Conservation (phyloP, 768 basidiomycete genomes). For the Inosperma sp. region DNA sequence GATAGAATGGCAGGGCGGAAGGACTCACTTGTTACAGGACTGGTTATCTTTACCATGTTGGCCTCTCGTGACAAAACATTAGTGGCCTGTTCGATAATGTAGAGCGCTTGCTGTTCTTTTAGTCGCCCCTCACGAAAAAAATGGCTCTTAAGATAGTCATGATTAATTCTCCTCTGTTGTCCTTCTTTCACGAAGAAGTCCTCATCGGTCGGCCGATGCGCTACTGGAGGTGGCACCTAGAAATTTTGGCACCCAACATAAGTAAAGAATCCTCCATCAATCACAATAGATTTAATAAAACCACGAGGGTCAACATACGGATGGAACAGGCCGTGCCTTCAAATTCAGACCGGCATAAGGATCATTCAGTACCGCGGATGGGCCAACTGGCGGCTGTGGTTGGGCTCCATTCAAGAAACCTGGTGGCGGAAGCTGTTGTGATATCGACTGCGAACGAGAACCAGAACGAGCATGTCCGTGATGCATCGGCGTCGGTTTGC, state of each 20-base stretch:
- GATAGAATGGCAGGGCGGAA: slow-evolving; percentile 2
- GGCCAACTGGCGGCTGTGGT: background rate
- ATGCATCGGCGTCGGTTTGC: slow-evolving; percentile 3
- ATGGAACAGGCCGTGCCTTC: slow-evolving; percentile 10
- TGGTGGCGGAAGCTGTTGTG: background rate
- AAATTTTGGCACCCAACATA: too few species aligned
- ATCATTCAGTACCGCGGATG: background rate
- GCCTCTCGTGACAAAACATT: slow-evolving; percentile 68
- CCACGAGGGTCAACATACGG: background rate
- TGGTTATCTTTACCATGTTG: slow-evolving; percentile 81
- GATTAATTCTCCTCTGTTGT: slow-evolving; percentile 62
- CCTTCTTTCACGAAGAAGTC: slow-evolving; percentile 61
- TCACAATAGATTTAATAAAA: background rate
- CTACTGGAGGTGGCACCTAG: slow-evolving; percentile 68
- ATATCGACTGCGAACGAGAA: background rate
- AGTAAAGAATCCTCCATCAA: background rate
- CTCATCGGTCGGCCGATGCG: slow-evolving; percentile 61
- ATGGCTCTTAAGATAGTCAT: slow-evolving; percentile 79
- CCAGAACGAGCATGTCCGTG: background rate
- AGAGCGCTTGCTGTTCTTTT: slow-evolving; percentile 80
- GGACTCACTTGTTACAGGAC: slow-evolving; percentile 83
- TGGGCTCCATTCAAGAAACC: background rate
- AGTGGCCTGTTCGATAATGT: slow-evolving; percentile 68
- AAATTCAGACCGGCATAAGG: slow-evolving; percentile 6
- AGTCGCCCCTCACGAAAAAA: slow-evolving; percentile 84